These are phyloP conservation scores for Crithidia expoeki DNA, from an alignment of 208 protist genomes.

Conservation along the genomic window DNA sequence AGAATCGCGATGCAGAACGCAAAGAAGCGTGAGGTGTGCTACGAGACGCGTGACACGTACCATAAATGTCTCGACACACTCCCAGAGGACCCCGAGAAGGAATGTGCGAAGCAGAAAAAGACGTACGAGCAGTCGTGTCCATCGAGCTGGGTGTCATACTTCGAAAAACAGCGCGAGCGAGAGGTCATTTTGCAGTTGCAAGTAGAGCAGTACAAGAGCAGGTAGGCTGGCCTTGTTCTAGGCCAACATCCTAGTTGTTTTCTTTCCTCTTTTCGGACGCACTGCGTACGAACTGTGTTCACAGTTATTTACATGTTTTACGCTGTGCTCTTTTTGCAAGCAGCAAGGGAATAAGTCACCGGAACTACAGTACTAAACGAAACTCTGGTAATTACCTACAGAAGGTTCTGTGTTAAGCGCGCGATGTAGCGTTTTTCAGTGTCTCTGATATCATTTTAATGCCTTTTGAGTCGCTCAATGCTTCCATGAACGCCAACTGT, in stretches of 20 bases:
- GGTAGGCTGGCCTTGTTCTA: neutral
- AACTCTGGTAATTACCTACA: too few relatives aligned
- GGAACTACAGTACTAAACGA: too few relatives aligned
- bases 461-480: too few relatives aligned
- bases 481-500: too few relatives aligned
- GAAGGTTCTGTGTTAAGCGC: too few relatives aligned
- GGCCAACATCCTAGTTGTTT: conserved; percentile 3
- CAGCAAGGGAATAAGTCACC: too few relatives aligned
- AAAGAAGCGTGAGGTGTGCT: conserved; percentile 79
- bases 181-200: conserved; percentile 84
- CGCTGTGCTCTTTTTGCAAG: neutral
- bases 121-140: conserved; percentile 64
- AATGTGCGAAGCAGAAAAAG: conserved; percentile 52
- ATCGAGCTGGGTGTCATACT: conserved; percentile 78
- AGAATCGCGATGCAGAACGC: conserved; percentile 64
- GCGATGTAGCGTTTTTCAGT: too few relatives aligned
- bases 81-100: conserved; percentile 67
- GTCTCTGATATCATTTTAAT: too few relatives aligned
- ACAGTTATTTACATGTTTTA: neutral
- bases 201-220: conserved; percentile 63
- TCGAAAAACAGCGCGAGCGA: conserved; percentile 84
- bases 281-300: neutral
- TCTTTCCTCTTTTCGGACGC: conserved; percentile 9
- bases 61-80: conserved; percentile 83
- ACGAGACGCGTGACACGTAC: conserved; percentile 71